A percentile compares a stretch with the other conserved stretches of the same genome.
These are phyloP conservation scores for Scheffersomyces segobiensis DNA, from an alignment of 1,139 yeast species.

Conservation along the genomic window DNA sequence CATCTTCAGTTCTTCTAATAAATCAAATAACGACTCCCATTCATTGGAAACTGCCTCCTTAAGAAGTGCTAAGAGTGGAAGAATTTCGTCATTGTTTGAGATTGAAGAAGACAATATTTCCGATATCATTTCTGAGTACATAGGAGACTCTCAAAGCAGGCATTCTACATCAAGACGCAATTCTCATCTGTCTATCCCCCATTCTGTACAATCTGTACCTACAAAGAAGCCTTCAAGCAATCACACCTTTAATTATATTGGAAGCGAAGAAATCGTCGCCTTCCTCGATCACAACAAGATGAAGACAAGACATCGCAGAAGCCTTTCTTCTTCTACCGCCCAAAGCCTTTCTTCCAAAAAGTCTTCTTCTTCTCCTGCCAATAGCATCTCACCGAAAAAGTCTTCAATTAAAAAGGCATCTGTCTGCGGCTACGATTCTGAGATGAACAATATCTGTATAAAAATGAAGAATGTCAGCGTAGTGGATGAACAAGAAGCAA, in stretches of 20 bases:
- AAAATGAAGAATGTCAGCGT: not conserved
- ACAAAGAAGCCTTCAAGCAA: not conserved
- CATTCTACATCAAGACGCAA: not conserved
- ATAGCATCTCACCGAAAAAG: not conserved
- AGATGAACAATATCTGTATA: conserved; percentile 7
- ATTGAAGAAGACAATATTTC: not conserved
- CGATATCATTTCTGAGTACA: not conserved
- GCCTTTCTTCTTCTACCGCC: not conserved
- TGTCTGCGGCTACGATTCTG: conserved; percentile 4
- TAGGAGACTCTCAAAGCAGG: not conserved
- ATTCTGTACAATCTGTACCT: not conserved
- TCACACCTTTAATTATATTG: not conserved
- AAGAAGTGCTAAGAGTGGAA: not conserved
- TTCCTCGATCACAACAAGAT: not conserved
- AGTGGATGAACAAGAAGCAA: not conserved
- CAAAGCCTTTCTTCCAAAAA: not conserved
- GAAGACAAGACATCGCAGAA: not conserved
- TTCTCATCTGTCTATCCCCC: not conserved
- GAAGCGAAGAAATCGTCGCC: not conserved
- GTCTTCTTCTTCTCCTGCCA: not conserved
- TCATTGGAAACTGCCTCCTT: not conserved
- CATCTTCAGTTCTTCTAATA: not conserved
- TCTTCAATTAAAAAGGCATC: not conserved
- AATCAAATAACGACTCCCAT: not conserved
- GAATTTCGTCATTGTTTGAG: not conserved